Base-by-base conservation (phyloP, 345 rosid species). In the Brassica juncea region DNA sequence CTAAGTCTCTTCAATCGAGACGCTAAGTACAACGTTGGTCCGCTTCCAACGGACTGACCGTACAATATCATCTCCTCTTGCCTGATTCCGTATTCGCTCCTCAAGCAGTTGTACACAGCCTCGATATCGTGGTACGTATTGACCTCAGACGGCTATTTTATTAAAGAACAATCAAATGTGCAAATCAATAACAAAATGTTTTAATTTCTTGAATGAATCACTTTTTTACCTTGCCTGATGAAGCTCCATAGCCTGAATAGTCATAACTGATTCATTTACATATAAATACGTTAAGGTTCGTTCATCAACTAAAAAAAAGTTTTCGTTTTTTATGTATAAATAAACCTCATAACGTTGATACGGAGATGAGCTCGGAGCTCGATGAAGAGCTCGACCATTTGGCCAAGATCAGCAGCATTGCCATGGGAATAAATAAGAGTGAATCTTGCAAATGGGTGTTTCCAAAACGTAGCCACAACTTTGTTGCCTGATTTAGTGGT, bases 401-500 rank as follows among this genome's bases (percentile, higher is more conserved):
- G 47, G 47, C 47, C 47, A 3, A 39, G 47, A 39, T 39, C 47
- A 10, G 47, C 47, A 39, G 98, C 97, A 84, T 92, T 94, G 74
- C 98, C 98, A 78, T 94, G 98, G 9, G 98, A 94, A 76, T 94
- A 94, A 70, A 94, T 85, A 44, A 94, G 78, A 65, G 99, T 94
- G 75, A 92, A 94, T 72, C 88, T 82, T 4, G 99, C 92, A 81
- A 88, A 85, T 64, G 97, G 99, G 86, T 94, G 97, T 78, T 86
- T 94, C 99, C 99, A 94, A 69, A 89, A 91, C 62, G 89, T 90
- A 44, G 97, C 97, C 2, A 91, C 88, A 67, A 94, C 82, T 80
- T 91, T 90, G 75, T 91, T 90, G 23, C 97, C 93, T 8, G 80
- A 85, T 80, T 89, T 94, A 4, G 99, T 90, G 11, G 92, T 91